These are phyloP conservation scores for Trametes sanguinea DNA, from an alignment of 768 basidiomycete genomes.

Conservation along the genomic window DNA sequence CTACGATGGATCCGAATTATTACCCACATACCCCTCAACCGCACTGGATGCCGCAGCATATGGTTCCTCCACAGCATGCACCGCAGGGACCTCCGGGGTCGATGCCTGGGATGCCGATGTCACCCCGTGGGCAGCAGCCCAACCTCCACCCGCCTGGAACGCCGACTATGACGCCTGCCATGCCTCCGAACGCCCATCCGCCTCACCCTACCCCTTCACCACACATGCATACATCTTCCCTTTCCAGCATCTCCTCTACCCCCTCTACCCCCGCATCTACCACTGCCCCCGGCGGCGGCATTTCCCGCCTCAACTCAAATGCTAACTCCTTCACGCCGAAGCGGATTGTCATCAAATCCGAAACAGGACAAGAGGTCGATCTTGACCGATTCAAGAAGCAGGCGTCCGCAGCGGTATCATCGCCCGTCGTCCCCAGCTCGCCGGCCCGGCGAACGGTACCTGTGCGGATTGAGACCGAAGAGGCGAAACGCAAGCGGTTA, in stretches of 20 bases:
- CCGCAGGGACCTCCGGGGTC: constrained; percentile 31
- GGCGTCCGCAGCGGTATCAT: constrained; percentile 41
- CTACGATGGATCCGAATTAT: constrained; percentile 43
- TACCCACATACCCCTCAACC: constrained; percentile 38
- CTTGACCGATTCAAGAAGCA: constrained; percentile 57
- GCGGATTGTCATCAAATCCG: constrained; percentile 55
- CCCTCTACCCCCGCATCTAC: constrained; percentile 66
- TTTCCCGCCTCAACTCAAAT: constrained; percentile 55
- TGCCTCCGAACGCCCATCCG: constrained; percentile 47
- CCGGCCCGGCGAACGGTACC: constrained; percentile 36
- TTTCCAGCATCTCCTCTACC: constrained; percentile 61
- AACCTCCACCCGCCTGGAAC: constrained; percentile 61
- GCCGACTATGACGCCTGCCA: constrained; percentile 64
- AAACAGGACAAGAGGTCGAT: constrained; percentile 66
- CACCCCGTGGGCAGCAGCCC: constrained; percentile 62
- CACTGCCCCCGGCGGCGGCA: constrained; percentile 39
- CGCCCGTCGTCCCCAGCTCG: constrained; percentile 41
- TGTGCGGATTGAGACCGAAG: constrained; percentile 67
- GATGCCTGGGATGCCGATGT: constrained; percentile 58
- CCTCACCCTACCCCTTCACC: constrained; percentile 52
- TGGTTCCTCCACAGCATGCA: constrained; percentile 39
- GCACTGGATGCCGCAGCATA: constrained; percentile 35
- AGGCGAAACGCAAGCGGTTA: constrained; percentile 52
- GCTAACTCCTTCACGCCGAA: constrained; percentile 65
- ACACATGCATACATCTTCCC: constrained; percentile 40